Evolutionary conservation across 441 rosid genomes (phyloP).

Genomic region (Pelargonium myrrhifolium): DNA sequence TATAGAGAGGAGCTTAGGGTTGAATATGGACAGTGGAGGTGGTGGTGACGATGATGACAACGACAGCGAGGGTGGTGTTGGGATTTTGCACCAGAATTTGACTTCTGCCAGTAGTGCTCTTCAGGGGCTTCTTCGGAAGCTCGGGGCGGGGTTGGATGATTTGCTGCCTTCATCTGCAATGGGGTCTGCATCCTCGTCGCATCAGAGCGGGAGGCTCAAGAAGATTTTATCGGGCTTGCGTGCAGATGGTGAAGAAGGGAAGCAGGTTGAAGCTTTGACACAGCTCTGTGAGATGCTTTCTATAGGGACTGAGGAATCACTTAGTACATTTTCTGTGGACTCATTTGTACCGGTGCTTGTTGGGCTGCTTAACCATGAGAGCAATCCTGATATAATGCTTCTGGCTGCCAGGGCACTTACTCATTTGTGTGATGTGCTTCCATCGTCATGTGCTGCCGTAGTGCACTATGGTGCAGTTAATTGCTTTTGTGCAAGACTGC

Average conservation of each 20-base stretch:
- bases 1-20: constrained; percentile 37
- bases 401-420: constrained; percentile 98
- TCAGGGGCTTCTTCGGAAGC: constrained; percentile 86
- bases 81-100: constrained; percentile 76
- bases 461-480: constrained; percentile 94
- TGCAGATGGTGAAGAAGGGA: constrained; percentile 94
- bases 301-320: constrained; percentile 91
- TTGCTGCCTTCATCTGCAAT: constrained; percentile 70
- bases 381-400: constrained; percentile 93
- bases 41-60: constrained; percentile 62
- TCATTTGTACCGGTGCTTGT: constrained; percentile 91
- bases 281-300: constrained; percentile 96
- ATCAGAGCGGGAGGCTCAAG: constrained; percentile 76
- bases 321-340: constrained; percentile 94
- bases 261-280: constrained; percentile 96
- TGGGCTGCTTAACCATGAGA: constrained; percentile 85
- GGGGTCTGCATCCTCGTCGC: constrained; percentile 80
- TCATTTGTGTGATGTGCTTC: constrained; percentile 92
- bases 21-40: constrained; percentile 46
- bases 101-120: constrained; percentile 93
- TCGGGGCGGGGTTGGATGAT: constrained; percentile 95
- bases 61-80: constrained; percentile 74
- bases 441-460: constrained; percentile 99
- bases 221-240: constrained; percentile 91
- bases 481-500: constrained; percentile 84